Evolutionary conservation across 352 stramenopile genomes (phyloP).

Genomic region (Globisporangium canariense): DNA sequence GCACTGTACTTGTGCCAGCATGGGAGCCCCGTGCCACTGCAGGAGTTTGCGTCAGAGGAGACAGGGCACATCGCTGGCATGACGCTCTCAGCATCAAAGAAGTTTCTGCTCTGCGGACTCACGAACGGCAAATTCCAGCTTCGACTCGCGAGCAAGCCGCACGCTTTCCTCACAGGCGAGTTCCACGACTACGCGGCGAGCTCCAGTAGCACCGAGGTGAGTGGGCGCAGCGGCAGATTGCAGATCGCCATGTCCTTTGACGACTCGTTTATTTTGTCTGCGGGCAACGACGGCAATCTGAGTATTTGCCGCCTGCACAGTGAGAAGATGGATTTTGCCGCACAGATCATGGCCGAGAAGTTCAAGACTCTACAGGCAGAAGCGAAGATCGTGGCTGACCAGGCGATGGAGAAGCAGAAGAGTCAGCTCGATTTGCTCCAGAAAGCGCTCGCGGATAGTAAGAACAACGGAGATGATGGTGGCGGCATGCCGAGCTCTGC

Average conservation of each 20-base stretch:
- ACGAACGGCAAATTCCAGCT: conserved; percentile 83
- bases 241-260: conserved; percentile 75
- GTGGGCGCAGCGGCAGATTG: conserved; percentile 15
- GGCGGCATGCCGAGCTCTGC: conserved; percentile 10
- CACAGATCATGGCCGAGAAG: conserved; percentile 33
- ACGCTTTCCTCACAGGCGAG: conserved; percentile 68
- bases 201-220: neutral
- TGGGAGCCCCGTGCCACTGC: conserved; percentile 24
- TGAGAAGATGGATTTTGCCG: conserved; percentile 49
- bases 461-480: conserved; percentile 40
- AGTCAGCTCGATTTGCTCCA: conserved; percentile 42
- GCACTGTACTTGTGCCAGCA: conserved; percentile 36
- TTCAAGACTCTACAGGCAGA: conserved; percentile 38
- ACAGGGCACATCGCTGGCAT: conserved; percentile 36
- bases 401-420: conserved; percentile 57
- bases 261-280: conserved; percentile 73
- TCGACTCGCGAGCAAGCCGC: conserved; percentile 39
- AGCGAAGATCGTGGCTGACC: conserved; percentile 44
- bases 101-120: conserved; percentile 75
- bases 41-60: conserved; percentile 43
- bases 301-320: conserved; percentile 59
- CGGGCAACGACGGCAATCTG: conserved; percentile 73
- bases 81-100: conserved; percentile 39
- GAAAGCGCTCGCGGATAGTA: conserved; percentile 43
- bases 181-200: conserved; percentile 60